Evolutionary conservation across 169 alveolate species (phyloP), one percentile per base, ranked within the genome.

Genomic region (Eimeria acervulina): DNA sequence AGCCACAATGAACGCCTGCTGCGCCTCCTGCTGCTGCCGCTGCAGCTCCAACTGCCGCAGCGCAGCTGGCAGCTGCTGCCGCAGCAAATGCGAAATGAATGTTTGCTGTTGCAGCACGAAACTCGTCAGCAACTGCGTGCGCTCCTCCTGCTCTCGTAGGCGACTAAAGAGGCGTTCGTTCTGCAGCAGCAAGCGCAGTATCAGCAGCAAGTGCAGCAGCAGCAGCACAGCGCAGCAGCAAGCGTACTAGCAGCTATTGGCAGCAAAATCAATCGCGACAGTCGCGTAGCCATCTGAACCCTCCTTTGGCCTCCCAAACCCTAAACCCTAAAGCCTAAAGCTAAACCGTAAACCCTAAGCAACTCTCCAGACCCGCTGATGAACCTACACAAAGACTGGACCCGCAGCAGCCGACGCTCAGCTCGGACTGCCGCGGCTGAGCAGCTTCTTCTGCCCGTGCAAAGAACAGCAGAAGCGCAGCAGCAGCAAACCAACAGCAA

Each of bases 21-120:
- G 61, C 66, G 90, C 33, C 89, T 90, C 95, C 74, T 26, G 80
- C 66, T 90, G 95, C 66, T 68, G 76, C 42, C 95, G 95, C 74
- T 72, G 90, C 59, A 47, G 87, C 90, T 90, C 95, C 80, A 90
- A 36, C 72, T 90, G 76, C 78, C 81, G 80, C 95, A 90, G 40
- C 47, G 95, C 95, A 5, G 95, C 68, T 12, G 95, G 95, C 78
- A 90, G 78, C 40, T 47, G 76, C 89, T 90, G 95, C 80, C 89
- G 87, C 55, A 90, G 95, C 51, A 90, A 78, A 12, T 90, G 95
- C 0, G 81, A 59, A 26, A 90, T 59, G 31, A 55, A 70, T 1
- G 89, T 40, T 44, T 90, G 95, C 80, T 78, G 95, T 38, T 90
- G 81, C 89, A 68, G 95, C 63, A 90, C 95, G 63, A 68, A 90